Conservation (phyloP, 129 eudicot species). For the Deinandra increscens region DNA sequence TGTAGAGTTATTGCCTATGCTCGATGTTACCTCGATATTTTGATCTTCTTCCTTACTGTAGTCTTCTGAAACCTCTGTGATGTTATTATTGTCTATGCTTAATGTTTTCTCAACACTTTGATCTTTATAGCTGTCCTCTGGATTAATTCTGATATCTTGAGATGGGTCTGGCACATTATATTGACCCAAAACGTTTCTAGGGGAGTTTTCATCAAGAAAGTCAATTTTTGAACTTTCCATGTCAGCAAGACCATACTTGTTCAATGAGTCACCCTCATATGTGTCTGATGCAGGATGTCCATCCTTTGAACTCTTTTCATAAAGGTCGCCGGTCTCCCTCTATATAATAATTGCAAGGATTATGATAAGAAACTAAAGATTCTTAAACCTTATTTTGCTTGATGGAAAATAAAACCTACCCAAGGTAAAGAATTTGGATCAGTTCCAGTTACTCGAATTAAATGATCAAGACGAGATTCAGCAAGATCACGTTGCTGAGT, state of each 20-base stretch:
- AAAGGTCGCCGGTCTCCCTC: slow-evolving; percentile 35
- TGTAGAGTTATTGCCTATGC: neutral
- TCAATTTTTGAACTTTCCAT: slow-evolving; percentile 19
- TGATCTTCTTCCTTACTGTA: slow-evolving; percentile 31
- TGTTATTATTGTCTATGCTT: slow-evolving; percentile 10
- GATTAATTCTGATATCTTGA: slow-evolving; percentile 30
- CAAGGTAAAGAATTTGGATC: slow-evolving; percentile 37
- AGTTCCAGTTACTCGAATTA: slow-evolving; percentile 42
- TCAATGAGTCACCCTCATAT: slow-evolving; percentile 32
- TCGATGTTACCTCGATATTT: slow-evolving; percentile 39
- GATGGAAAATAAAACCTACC: slow-evolving; percentile 29
- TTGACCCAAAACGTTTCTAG: slow-evolving; percentile 29
- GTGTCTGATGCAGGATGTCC: neutral
- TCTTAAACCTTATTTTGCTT: neutral
- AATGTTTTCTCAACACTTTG: slow-evolving; percentile 43
- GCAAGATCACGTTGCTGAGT: slow-evolving; percentile 74
- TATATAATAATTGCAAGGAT: slow-evolving; percentile 24
- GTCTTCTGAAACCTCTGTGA: neutral
- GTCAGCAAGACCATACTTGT: slow-evolving; percentile 29
- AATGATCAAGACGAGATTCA: slow-evolving; percentile 56
- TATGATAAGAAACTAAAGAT: neutral
- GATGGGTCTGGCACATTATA: slow-evolving; percentile 47
- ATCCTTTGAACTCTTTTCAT: slow-evolving; percentile 21
- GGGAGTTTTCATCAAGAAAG: slow-evolving; percentile 52
- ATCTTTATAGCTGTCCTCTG: slow-evolving; percentile 53